These are phyloP conservation scores for Margaritispora aquatica DNA, from an alignment of 495 filamentous ascomycete species.

Conservation along the genomic window DNA sequence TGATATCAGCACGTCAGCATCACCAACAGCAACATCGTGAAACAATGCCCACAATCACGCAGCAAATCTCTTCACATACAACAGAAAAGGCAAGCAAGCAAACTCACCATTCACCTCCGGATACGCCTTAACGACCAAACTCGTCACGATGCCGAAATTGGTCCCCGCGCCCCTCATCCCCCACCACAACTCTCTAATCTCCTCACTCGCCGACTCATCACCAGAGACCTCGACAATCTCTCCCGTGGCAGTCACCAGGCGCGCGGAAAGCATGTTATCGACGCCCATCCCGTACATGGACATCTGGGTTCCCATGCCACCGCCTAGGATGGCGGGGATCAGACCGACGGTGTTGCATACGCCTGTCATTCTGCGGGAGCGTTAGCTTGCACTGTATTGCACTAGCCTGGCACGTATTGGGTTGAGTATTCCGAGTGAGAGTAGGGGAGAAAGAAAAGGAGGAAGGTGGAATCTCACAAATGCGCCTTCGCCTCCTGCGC, in stretches of 20 bases:
- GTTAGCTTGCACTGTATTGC: not conserved
- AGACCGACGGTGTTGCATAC: slow-evolving; percentile 27
- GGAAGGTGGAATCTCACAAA: not conserved
- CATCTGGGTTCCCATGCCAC: slow-evolving; percentile 30
- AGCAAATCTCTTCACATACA: not conserved
- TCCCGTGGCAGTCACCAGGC: slow-evolving; percentile 29
- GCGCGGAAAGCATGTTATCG: slow-evolving; percentile 29
- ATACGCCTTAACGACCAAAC: slow-evolving; percentile 30
- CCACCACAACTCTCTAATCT: slow-evolving; percentile 42
- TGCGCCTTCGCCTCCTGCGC: not conserved
- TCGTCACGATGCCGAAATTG: slow-evolving; percentile 44
- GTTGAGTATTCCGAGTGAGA: not conserved
- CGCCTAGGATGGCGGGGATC: slow-evolving; percentile 34
- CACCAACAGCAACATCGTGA: not conserved
- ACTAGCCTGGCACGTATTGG: not conserved
- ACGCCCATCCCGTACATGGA: slow-evolving; percentile 32
- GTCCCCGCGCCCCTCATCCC: slow-evolving; percentile 38
- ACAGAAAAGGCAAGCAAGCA: not conserved
- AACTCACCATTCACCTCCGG: not conserved
- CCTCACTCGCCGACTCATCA: slow-evolving; percentile 20
- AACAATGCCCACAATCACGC: not conserved
- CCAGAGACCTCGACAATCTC: slow-evolving; percentile 28
- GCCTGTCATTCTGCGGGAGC: slow-evolving; percentile 11
- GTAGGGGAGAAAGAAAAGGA: not conserved
- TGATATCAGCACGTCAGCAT: not conserved